A percentile compares a stretch with the other conserved stretches of the same genome.
phyloP scores from a whole-genome alignment of 208 protist species.

The Naegleria lovaniensis region DNA sequence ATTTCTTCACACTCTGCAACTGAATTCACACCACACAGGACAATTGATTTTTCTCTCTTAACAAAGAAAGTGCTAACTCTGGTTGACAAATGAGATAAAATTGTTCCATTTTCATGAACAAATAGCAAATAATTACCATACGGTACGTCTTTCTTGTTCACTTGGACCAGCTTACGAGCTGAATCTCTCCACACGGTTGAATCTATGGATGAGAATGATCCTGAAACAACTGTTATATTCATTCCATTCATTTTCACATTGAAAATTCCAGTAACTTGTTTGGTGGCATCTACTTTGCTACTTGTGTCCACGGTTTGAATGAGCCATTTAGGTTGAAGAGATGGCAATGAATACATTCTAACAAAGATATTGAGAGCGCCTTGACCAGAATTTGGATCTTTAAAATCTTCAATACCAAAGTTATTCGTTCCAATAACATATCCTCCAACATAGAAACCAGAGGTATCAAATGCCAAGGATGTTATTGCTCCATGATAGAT shows the following conservation, averaged over 20 bases:
- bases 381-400: background rate
- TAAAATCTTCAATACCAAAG: background rate
- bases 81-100: background rate
- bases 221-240: background rate
- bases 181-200: background rate
- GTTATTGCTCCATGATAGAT: background rate
- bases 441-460: background rate
- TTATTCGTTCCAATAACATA: background rate
- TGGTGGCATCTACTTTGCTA: too few species aligned
- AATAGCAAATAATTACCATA: background rate
- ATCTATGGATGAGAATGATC: background rate
- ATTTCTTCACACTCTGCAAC: background rate
- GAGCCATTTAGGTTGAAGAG: background rate
- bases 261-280: too few species aligned
- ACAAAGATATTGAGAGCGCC: background rate
- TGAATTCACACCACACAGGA: background rate
- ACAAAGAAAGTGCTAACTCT: background rate
- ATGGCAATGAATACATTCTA: background rate
- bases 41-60: background rate
- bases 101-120: background rate
- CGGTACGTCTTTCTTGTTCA: background rate
- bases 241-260: background rate
- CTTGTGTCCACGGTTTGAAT: background rate
- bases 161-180: background rate
- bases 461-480: background rate